Evolutionary conservation across 768 basidiomycete species (phyloP).

Genomic region (Macrolepiota dolichaula): DNA sequence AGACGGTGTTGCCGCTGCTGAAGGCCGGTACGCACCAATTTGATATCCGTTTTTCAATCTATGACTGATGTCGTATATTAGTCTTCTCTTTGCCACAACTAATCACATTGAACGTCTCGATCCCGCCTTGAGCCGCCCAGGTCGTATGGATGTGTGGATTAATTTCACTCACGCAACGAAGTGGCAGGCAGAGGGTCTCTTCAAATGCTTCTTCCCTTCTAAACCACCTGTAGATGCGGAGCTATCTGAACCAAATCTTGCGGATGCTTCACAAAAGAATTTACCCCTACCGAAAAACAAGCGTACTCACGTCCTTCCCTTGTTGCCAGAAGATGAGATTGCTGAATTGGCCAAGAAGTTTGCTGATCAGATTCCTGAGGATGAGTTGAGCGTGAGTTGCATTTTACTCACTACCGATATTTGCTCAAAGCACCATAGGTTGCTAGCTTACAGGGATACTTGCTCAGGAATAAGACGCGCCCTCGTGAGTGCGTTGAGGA

Average conservation of each 20-base stretch:
- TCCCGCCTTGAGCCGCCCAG: slow-evolving; percentile 82
- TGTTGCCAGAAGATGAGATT: slow-evolving; percentile 75
- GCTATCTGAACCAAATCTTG: slow-evolving; percentile 16
- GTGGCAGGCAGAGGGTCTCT: slow-evolving; percentile 91
- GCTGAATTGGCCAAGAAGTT: slow-evolving; percentile 77
- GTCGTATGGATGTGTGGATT: slow-evolving; percentile 91
- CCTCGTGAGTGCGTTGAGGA: slow-evolving; percentile 83
- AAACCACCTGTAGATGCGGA: slow-evolving; percentile 34
- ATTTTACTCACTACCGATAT: background rate
- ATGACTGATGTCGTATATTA: slow-evolving; percentile 23
- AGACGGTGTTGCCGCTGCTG: slow-evolving; percentile 82
- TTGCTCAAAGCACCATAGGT: slow-evolving; percentile 42
- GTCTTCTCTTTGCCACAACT: slow-evolving; percentile 86
- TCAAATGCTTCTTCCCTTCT: slow-evolving; percentile 91
- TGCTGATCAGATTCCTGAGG: slow-evolving; percentile 79
- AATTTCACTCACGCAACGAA: slow-evolving; percentile 90
- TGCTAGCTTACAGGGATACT: slow-evolving; percentile 80
- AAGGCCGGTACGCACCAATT: slow-evolving; percentile 64
- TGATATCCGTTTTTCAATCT: background rate
- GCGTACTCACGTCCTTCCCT: slow-evolving; percentile 54
- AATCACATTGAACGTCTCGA: slow-evolving; percentile 94
- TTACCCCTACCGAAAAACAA: slow-evolving; percentile 68
- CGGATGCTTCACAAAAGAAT: slow-evolving; percentile 62
- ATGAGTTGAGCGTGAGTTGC: slow-evolving; percentile 74
- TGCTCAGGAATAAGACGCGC: slow-evolving; percentile 88